A percentile compares a stretch with the other conserved stretches of the same genome.
phyloP scores from a whole-genome alignment of 768 basidiomycete genomes.

The Pholiota conissans region DNA sequence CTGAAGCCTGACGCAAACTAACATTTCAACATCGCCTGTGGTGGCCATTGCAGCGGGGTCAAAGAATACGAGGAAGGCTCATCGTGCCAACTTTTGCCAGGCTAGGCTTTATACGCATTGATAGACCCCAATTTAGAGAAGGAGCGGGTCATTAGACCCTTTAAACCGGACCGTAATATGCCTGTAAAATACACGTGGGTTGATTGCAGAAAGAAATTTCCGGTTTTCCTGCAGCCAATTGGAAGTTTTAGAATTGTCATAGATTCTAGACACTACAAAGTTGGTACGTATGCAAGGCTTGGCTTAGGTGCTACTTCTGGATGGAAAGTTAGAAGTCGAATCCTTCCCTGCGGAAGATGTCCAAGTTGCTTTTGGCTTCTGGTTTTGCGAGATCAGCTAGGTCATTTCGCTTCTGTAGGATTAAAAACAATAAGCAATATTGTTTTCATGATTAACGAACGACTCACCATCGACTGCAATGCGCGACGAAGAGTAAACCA shows the following conservation, averaged over 20 bases:
- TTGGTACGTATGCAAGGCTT: background rate
- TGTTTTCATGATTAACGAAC: background rate
- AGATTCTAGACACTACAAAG: slow-evolving; percentile 1
- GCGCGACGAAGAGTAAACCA: slow-evolving; percentile 89
- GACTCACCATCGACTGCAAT: slow-evolving; percentile 75
- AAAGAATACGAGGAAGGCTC: background rate
- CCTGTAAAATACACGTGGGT: background rate
- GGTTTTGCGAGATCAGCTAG: slow-evolving; percentile 75
- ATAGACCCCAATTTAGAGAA: background rate
- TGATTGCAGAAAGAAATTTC: no score
- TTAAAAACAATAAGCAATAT: slow-evolving; percentile 3
- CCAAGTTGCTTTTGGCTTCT: slow-evolving; percentile 60
- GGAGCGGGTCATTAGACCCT: slow-evolving; percentile 1
- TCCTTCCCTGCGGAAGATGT: slow-evolving; percentile 77
- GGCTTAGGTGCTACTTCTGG: slow-evolving; percentile 4
- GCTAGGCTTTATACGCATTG: slow-evolving; percentile 5
- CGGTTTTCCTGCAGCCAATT: slow-evolving; percentile 25
- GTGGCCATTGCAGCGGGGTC: slow-evolving; percentile 39
- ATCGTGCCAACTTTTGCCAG: background rate
- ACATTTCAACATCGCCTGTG: slow-evolving; percentile 60
- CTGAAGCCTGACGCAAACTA: slow-evolving; percentile 3
- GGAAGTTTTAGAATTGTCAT: slow-evolving; percentile 19
- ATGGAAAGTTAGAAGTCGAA: slow-evolving; percentile 74
- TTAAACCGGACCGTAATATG: background rate
- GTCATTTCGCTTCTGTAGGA: slow-evolving; percentile 70